Evolutionary conservation across 106 monocot species (phyloP).

Genomic region (Vanilla planifolia): DNA sequence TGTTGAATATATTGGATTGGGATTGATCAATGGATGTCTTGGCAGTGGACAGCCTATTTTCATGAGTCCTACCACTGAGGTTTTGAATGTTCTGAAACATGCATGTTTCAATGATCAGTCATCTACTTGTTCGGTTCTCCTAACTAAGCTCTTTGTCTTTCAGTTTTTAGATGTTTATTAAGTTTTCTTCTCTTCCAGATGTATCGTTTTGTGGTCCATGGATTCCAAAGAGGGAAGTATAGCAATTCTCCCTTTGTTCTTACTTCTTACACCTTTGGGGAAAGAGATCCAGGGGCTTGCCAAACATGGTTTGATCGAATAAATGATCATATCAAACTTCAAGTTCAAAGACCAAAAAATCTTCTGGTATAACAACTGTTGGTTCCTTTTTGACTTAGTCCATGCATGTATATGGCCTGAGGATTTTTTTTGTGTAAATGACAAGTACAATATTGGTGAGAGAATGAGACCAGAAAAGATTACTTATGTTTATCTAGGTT

Average conservation of each 20-base stretch:
- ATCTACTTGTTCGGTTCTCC: constrained; percentile 10
- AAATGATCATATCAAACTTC: constrained; percentile 21
- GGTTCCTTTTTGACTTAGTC: background rate
- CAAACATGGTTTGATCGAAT: constrained; percentile 54
- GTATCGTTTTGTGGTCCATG: constrained; percentile 77
- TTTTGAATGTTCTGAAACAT: constrained; percentile 6
- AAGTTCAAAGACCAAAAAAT: constrained; percentile 58
- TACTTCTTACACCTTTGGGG: constrained; percentile 63
- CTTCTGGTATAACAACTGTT: constrained; percentile 52
- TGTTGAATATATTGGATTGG: constrained; percentile 43
- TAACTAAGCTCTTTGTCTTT: background rate
- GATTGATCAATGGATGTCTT: constrained; percentile 27
- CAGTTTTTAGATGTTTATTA: background rate
- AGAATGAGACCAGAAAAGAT: background rate
- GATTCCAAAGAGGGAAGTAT: constrained; percentile 24
- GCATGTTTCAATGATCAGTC: background rate
- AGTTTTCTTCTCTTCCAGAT: constrained; percentile 33
- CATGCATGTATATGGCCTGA: background rate
- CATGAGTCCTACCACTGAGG: constrained; percentile 31
- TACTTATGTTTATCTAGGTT: constrained; percentile 34
- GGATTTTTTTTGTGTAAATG: background rate
- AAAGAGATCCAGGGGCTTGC: constrained; percentile 49
- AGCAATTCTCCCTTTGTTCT: constrained; percentile 44
- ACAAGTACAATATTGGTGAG: background rate
- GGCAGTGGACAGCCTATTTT: constrained; percentile 15